Evolutionary conservation across 768 basidiomycete genomes (phyloP), one percentile per base, ranked within the genome.

Genomic region (Agaricus blazei): DNA sequence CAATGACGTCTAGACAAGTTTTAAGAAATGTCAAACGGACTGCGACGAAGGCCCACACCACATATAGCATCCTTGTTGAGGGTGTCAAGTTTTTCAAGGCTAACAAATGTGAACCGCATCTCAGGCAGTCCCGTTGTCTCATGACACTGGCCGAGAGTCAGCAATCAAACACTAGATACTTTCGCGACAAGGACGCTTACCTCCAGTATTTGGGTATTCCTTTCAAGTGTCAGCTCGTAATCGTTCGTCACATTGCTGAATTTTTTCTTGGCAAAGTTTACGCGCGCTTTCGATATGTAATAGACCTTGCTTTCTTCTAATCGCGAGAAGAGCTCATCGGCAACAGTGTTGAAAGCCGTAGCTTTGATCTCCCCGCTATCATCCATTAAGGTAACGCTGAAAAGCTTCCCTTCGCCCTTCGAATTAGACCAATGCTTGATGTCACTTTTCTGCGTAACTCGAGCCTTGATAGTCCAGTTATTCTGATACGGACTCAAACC

Each of bases 401-500:
- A 98, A 14, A 98, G 75, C 66, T 98, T 94, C 37, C 97, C 96
- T 63, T 98, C 97, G 31, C 97, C 97, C 9, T 84, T 78, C 57
- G 79, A 75, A 67, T 96, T 98, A 3, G 89, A 87, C 83, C 88
- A 99, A n/a, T 82, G 81, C 62, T 82, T 87, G 64, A 98, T 84
- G 0, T 98, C 97, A 1, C 83, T 83, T 69, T 96, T 98, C 59
- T 89, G 82, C 11, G 85, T 89, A 48, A 98, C 92, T 41, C 92
- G 87, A 28, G 92, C 96, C 68, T 93, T 94, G 77, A 98, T 96
- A 9, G 91, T 94, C 97, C 97, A 99, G 69, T 92, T 92, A 74
- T 96, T 98, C 70, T 97, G 93, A 64, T 98, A 98, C 8, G 96
- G 96, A 65, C 90, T 94, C 44, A 98, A 80, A 4, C 86, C 89